Evolutionary conservation across 2,329 filamentous ascomycete genomes (phyloP), one percentile per base, ranked within the genome.

Genomic region (Fusarium sp.): DNA sequence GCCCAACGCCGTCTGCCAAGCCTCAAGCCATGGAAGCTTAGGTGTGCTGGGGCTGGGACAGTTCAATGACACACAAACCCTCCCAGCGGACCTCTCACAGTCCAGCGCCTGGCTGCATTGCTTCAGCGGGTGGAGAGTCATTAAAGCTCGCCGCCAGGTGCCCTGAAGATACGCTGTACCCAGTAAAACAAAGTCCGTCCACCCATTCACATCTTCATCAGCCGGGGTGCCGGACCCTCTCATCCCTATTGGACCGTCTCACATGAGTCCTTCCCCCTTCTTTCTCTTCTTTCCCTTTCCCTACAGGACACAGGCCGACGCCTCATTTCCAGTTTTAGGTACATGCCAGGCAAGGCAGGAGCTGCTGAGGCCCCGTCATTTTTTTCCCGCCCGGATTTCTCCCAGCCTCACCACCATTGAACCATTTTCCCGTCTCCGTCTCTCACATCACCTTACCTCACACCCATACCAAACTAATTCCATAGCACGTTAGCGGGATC

Each of bases 251-350:
- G 52, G 52, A 55, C 52, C 44, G 43, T 47, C 56, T 42, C 34
- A 28, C 34, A 19, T n/a, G 34, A 36, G 34, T 40, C 48, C 44
- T 54, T 45, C 44, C 43, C 55, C 63, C 53, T 52, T 55, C 54
- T 46, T 24, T 40, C 10, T 11, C 10, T 28, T 28, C 54, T 49
- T 24, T 40, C 50, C 46, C 54, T 49, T 24, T 40, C 50, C 46
- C 34, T 50, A 46, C 60, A 56, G 48, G 46, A 52, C 56, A 38
- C 62, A 46, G 44, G 56, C n/a, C n/a, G n/a, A 60, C 69, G 69
- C 67, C 69, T 72, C 69, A 72, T 72, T 72, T 71, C 68, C 69
- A 69, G 67, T 72, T 70, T 71, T 71, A 70, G 63, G 68, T 66
- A 70, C 64, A 57, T 65, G 58, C 63, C 56, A 58, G 56, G 47